Base-by-base conservation (phyloP, 2,329 filamentous ascomycete genomes). In the Paracoccidioides brasiliensis region DNA sequence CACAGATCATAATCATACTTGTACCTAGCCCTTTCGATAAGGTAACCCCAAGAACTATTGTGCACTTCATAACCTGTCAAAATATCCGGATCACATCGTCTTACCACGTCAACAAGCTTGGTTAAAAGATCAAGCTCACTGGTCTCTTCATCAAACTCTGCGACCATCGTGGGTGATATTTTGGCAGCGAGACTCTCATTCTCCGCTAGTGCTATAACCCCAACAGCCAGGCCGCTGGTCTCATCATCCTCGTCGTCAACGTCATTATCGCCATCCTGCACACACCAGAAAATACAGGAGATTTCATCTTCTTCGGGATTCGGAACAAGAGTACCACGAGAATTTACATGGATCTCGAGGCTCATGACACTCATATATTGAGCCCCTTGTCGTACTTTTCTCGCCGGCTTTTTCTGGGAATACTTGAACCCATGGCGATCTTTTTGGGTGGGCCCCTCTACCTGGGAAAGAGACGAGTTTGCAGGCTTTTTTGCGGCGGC, bases 311-410 rank as follows among this genome's bases (percentile, higher is more conserved):
- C 80, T 62, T 91, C 88, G 0, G 93, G 93, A 64, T 98, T 90
- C 0, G 93, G 90, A 2, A 89, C 80, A 7, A 96, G 77, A 51
- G 81, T 83, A 5, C 82, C 88, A 55, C 91, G 80, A 3, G 86
- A 93, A 63, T 95, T 95, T 59, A 94, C 85, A 66, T 98, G 91
- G 4, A 97, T 74, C 67, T 98, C 93, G 5, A 98, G 71, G 61
- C 90, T 94, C 88, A 98, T 90, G 15, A 86, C 89, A 62, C 88
- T 95, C 93, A 98, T 97, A 68, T 95, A 95, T 62, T 93, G 87
- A 2, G 82, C 83, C 68, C 94, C 88, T 61, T 91, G 87, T 64
- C 88, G 81, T 15, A 94, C 83, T 61, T 83, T 89, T 0, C 84
- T 86, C 1, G 84, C 84, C 61, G 83, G 81, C 58, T 80, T 78